Evolutionary conservation across 2,329 filamentous ascomycete genomes (phyloP).

Genomic region (Diplodia intermedia): DNA sequence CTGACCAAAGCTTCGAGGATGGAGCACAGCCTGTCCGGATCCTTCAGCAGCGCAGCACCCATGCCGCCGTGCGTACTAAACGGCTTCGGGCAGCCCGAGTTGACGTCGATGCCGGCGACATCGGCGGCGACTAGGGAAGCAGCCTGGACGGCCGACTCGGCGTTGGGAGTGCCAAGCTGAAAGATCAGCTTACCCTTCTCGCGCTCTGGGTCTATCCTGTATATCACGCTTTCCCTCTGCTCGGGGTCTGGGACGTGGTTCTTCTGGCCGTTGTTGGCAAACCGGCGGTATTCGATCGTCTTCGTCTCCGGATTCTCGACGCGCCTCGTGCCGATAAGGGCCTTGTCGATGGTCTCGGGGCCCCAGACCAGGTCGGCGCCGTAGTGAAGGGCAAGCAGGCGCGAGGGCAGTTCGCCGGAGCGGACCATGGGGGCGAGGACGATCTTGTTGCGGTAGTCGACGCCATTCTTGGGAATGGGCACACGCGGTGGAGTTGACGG

Average conservation of each 20-base stretch:
- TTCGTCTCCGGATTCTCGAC: constrained; percentile 76
- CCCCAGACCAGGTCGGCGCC: constrained; percentile 97
- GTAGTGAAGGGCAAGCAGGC: constrained; percentile 88
- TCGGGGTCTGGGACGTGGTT: constrained; percentile 58
- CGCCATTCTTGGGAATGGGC: constrained; percentile 83
- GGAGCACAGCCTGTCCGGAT: constrained; percentile 79
- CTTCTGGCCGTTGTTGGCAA: constrained; percentile 72
- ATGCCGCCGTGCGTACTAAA: constrained; percentile 94
- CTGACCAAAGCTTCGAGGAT: constrained; percentile 85
- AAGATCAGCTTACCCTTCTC: constrained; percentile 83
- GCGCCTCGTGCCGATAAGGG: constrained; percentile 86
- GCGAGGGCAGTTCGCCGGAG: constrained; percentile 91
- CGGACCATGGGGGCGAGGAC: constrained; percentile 98
- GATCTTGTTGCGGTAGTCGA: constrained; percentile 92
- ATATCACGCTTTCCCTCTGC: constrained; percentile 72
- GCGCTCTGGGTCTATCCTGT: constrained; percentile 77
- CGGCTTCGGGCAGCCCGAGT: constrained; percentile 96
- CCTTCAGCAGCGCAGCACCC: constrained; percentile 88
- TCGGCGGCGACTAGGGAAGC: constrained; percentile 84
- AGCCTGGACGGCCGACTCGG: constrained; percentile 81
- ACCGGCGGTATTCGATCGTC: constrained; percentile 84
- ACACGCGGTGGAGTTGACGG: constrained; percentile 61
- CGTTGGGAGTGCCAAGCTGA: constrained; percentile 88
- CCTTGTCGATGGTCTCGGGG: constrained; percentile 93
- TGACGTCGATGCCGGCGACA: constrained; percentile 94